These are phyloP conservation scores for Blepharisma stoltei DNA, from an alignment of 73 alveolate species.

Conservation along the genomic window DNA sequence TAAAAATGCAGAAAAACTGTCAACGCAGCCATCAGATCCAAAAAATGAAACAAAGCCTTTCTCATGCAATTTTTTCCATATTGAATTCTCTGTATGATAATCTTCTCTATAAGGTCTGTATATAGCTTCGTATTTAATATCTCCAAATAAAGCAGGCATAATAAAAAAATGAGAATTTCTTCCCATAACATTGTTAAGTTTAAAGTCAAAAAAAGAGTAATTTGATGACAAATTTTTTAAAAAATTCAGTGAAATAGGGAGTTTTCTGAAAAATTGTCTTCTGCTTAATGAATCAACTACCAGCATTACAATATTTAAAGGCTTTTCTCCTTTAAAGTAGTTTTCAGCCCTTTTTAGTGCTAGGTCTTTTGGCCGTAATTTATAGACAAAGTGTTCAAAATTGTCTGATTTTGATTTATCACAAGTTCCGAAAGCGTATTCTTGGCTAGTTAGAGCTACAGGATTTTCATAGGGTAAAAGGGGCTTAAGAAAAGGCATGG, in stretches of 20 bases:
- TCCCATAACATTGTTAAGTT: constrained; percentile 14
- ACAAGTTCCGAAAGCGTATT: neutral
- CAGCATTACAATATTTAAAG: constrained; percentile 15
- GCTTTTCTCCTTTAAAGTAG: neutral
- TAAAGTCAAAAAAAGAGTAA: neutral
- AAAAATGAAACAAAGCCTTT: constrained; percentile 7
- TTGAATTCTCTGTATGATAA: neutral
- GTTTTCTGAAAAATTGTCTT: constrained; percentile 28
- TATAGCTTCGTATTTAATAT: neutral
- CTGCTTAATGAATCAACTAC: constrained; percentile 18
- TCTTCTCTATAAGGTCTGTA: neutral
- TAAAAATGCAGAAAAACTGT: constrained; percentile 17
- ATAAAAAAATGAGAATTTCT: neutral
- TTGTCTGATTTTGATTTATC: neutral
- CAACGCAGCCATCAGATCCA: constrained; percentile 18
- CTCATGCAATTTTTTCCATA: neutral
- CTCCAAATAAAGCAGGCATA: constrained; percentile 27
- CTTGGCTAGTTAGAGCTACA: neutral
- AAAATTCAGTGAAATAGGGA: neutral
- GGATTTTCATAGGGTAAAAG: neutral
- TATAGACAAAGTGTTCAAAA: neutral
- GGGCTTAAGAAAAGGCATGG: neutral
- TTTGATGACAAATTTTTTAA: constrained; percentile 9
- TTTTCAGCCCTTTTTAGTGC: neutral
- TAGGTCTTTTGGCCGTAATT: neutral